phyloP scores from a whole-genome alignment of 2,329 filamentous ascomycete species.

The Hypoxylon sp. region DNA sequence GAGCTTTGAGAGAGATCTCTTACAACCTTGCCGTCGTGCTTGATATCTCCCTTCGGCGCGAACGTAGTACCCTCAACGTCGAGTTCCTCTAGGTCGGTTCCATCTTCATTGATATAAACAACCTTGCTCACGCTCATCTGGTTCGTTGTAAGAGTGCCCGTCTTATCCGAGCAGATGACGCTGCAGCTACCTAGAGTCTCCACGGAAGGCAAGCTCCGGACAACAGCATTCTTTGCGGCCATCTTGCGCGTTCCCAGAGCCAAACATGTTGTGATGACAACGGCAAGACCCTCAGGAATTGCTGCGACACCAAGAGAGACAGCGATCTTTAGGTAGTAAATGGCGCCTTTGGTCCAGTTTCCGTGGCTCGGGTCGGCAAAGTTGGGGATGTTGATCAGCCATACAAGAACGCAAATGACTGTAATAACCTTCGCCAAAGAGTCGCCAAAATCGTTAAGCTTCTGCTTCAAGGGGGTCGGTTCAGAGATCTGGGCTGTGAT shows the following conservation, averaged over 20 bases:
- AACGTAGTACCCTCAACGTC: slow-evolving; percentile 95
- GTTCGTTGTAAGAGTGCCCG: slow-evolving; percentile 96
- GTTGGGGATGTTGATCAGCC: slow-evolving; percentile 98
- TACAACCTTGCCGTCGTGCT: slow-evolving; percentile 75
- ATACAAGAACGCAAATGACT: slow-evolving; percentile 94
- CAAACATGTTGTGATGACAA: slow-evolving; percentile 98
- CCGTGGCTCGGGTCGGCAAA: slow-evolving; percentile 96
- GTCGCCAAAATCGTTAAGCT: slow-evolving; percentile 98
- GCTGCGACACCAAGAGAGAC: slow-evolving; percentile 98
- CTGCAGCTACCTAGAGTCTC: slow-evolving; percentile 99
- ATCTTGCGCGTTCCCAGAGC: slow-evolving; percentile 97
- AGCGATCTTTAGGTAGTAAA: slow-evolving; percentile 99
- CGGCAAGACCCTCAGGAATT: slow-evolving; percentile 96
- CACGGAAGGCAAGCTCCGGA: slow-evolving; percentile 94
- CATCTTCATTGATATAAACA: slow-evolving; percentile 83
- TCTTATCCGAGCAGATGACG: slow-evolving; percentile 99
- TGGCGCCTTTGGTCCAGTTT: slow-evolving; percentile 94
- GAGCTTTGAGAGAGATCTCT: slow-evolving; percentile 79
- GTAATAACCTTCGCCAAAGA: slow-evolving; percentile 97
- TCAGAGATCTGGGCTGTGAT: slow-evolving; percentile 98
- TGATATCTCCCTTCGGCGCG: slow-evolving; percentile 83
- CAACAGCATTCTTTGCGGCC: slow-evolving; percentile 98
- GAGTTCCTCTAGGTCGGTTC: slow-evolving; percentile 83
- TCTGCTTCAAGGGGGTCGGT: slow-evolving; percentile 97
- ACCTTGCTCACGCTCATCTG: slow-evolving; percentile 99